These are phyloP conservation scores for Kuraishia molischiana DNA, from an alignment of 805 yeast species.

Conservation along the genomic window DNA sequence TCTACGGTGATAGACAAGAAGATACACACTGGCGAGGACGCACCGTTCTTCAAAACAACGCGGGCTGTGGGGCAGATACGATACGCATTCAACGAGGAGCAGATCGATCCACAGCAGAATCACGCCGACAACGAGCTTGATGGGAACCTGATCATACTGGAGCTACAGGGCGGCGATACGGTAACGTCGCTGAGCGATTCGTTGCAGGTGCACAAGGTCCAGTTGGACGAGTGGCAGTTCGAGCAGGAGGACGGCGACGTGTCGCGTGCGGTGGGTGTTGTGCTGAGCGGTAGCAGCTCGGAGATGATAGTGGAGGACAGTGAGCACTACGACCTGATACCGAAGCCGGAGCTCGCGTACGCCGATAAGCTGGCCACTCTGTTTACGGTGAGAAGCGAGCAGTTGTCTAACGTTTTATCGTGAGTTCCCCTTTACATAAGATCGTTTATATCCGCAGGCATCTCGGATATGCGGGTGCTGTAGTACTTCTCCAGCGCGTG, in stretches of 20 bases:
- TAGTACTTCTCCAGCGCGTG: constrained; percentile 86
- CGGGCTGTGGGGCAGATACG: too few species aligned
- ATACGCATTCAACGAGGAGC: constrained; percentile 7
- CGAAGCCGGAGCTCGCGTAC: constrained; percentile 13
- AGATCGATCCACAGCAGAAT: constrained; percentile 5
- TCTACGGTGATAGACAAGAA: background rate
- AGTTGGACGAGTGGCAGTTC: constrained; percentile 1
- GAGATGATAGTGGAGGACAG: constrained; percentile 13
- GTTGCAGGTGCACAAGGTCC: constrained; percentile 11
- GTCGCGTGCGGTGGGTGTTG: constrained; percentile 1
- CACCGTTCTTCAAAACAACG: too few species aligned
- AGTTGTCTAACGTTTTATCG: constrained; percentile 5
- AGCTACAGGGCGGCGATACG: constrained; percentile 4
- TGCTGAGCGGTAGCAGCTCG: constrained; percentile 12
- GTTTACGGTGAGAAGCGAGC: constrained; percentile 13
- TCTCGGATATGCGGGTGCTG: constrained; percentile 82
- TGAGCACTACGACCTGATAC: constrained; percentile 9
- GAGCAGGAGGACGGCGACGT: constrained; percentile 1
- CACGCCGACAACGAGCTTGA: background rate
- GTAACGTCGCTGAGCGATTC: constrained; percentile 1
- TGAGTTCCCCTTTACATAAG: constrained; percentile 2
- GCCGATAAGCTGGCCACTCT: constrained; percentile 10
- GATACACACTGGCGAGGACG: too few species aligned
- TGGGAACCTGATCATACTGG: constrained; percentile 7
- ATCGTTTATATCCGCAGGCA: constrained; percentile 61